Percentiles rank a stretch among this genome's conserved stretches.
Conservation (phyloP, 2,329 filamentous ascomycete genomes). For the Salinomyces thailandicus region DNA sequence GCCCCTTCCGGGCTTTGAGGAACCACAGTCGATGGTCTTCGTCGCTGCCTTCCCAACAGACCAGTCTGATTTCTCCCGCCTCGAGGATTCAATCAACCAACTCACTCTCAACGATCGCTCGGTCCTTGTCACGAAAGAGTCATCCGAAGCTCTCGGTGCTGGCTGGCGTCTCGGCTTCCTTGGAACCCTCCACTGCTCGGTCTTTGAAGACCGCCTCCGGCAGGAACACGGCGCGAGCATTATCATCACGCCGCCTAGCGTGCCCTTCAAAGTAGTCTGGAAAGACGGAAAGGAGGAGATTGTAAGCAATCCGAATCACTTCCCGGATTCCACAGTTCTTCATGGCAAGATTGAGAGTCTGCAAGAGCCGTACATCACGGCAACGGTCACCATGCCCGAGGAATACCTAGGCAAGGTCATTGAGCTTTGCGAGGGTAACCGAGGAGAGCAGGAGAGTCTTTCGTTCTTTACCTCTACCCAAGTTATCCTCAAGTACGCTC, state of each 20-base stretch:
- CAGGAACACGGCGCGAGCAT: constrained; percentile 92
- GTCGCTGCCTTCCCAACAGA: constrained; percentile 94
- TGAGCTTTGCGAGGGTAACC: constrained; percentile 82
- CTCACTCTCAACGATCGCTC: constrained; percentile 90
- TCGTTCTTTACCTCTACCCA: constrained; percentile 88
- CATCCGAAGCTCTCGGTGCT: constrained; percentile 82
- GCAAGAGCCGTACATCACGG: constrained; percentile 65
- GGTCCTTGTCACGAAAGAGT: constrained; percentile 87
- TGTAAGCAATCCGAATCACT: constrained; percentile 76
- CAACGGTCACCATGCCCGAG: constrained; percentile 82
- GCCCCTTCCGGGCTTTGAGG: constrained; percentile 83
- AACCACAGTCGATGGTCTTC: constrained; percentile 98
- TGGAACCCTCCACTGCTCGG: constrained; percentile 96
- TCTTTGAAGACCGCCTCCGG: constrained; percentile 88
- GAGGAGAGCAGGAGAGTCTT: constrained; percentile 75
- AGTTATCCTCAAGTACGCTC: constrained; percentile 85
- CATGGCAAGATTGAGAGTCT: constrained; percentile 49
- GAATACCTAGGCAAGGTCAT: constrained; percentile 92
- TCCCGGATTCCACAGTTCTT: constrained; percentile 60
- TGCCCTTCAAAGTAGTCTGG: constrained; percentile 80
- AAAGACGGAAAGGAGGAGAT: constrained; percentile 65
- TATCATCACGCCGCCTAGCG: constrained; percentile 92
- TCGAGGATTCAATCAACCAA: constrained; percentile 91
- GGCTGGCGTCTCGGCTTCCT: constrained; percentile 92
- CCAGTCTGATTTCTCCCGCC: constrained; percentile 70